These are phyloP conservation scores for Yarrowia sp. DNA, from an alignment of 805 yeast genomes.

Conservation along the genomic window DNA sequence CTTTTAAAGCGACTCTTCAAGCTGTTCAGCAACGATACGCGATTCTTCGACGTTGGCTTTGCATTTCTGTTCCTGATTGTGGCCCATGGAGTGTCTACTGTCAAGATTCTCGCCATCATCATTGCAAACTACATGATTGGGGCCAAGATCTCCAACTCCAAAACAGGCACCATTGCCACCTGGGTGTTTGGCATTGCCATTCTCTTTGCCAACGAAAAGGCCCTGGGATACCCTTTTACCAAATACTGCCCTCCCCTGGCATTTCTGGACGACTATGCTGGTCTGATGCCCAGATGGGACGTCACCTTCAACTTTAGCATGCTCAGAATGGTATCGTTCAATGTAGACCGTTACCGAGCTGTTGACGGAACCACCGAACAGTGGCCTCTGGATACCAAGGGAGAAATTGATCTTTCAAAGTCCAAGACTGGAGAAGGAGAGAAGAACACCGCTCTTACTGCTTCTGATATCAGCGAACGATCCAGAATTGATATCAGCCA, in stretches of 20 bases:
- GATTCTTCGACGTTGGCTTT: slow-evolving; percentile 73
- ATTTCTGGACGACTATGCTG: slow-evolving; percentile 69
- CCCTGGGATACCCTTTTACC: slow-evolving; percentile 61
- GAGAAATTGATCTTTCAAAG: slow-evolving; percentile 29
- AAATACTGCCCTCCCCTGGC: slow-evolving; percentile 53
- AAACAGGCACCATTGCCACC: slow-evolving; percentile 47
- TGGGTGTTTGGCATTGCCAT: slow-evolving; percentile 86
- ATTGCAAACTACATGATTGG: slow-evolving; percentile 59
- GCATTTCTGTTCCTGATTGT: slow-evolving; percentile 72
- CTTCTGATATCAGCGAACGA: slow-evolving; percentile 49
- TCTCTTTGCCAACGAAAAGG: slow-evolving; percentile 77
- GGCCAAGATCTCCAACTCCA: slow-evolving; percentile 6
- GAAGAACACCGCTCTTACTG: slow-evolving; percentile 34
- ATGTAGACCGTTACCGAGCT: slow-evolving; percentile 65
- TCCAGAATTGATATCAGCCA: slow-evolving; percentile 17
- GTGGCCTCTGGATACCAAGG: slow-evolving; percentile 15
- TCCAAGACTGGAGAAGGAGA: slow-evolving; percentile 14
- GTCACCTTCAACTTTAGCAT: slow-evolving; percentile 91
- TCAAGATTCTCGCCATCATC: slow-evolving; percentile 68
- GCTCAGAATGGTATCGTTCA: slow-evolving; percentile 81
- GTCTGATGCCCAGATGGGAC: slow-evolving; percentile 91
- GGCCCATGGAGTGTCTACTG: slow-evolving; percentile 79
- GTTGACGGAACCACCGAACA: slow-evolving; percentile 16
- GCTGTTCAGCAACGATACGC: slow-evolving; percentile 50
- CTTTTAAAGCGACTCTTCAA: slow-evolving; percentile 54